Evolutionary conservation across 441 rosid genomes (phyloP), one percentile per base, ranked within the genome.

Genomic region (Bocquillonia castaneifolia): DNA sequence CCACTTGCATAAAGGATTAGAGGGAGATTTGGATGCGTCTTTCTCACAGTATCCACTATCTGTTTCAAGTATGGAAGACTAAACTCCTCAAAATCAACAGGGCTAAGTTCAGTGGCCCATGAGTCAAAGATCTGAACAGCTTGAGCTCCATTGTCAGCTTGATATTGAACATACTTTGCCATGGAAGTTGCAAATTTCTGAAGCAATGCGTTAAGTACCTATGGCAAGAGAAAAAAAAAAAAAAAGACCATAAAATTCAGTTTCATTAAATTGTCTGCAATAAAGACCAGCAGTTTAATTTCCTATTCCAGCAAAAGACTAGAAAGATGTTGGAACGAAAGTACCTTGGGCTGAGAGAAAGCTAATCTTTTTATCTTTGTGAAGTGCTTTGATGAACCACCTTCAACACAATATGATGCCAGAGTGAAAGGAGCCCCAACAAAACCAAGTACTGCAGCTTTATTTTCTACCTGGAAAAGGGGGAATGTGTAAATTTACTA

Each of bases 341-440:
- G 29, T 76, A 89, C 97, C 93, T 88, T 81, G 58, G 99, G 97
- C 77, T 93, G 84, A 48, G 96, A 91, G 74, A 93, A 93, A 22
- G 97, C 99, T 66, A 91, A 73, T 85, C 63, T 84, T 76, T 93
- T 89, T 47, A 93, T 91, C 67, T 87, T 86, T 58, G 86, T 51
- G 76, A 91, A 93, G 86, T 93, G 88, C 80, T 91, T 91, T 51
- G 97, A 93, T 42, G 99, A 93, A 74, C 96, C 96, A 59, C 97
- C 97, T 83, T 93, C 96, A 48, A 93, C 93, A 14, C 84, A 88
- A 68, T 93, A 93, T 0, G 99, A 93, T 22, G 97, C 96, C 56
- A 93, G 84, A 20, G 97, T 93, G 72, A 93, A 93, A 61, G 99
- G 97, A 78, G 99, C 99, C 17, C 99, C 99, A 34, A 91, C 96